These are phyloP conservation scores for Crucihimalaya himalaica DNA, from an alignment of 345 rosid genomes.

Conservation along the genomic window DNA sequence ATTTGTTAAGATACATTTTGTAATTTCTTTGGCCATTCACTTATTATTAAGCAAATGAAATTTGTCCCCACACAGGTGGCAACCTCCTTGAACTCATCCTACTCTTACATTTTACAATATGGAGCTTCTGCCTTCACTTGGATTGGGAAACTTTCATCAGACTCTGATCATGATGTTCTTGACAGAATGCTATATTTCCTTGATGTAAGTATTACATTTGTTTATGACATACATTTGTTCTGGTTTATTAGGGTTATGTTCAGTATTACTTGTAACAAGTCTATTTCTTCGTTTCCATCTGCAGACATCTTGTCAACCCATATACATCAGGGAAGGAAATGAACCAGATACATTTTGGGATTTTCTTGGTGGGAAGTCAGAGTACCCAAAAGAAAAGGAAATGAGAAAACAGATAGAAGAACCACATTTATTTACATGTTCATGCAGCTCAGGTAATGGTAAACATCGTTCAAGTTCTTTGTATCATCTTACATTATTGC, in stretches of 20 bases:
- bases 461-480: slow-evolving; percentile 31
- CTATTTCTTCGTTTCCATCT: slow-evolving; percentile 27
- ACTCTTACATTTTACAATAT: slow-evolving; percentile 71
- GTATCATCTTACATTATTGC: slow-evolving; percentile 41
- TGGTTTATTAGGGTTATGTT: neutral
- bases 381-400: slow-evolving; percentile 68
- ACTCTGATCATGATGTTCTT: slow-evolving; percentile 65
- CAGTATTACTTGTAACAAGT: neutral
- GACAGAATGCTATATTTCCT: slow-evolving; percentile 74
- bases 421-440: slow-evolving; percentile 59
- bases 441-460: slow-evolving; percentile 54
- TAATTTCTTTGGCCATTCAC: slow-evolving; percentile 10
- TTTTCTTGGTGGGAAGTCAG: slow-evolving; percentile 76
- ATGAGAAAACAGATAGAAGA: slow-evolving; percentile 55
- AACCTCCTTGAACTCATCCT: slow-evolving; percentile 71
- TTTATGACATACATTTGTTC: neutral
- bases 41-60: slow-evolving; percentile 21
- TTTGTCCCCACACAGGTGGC: slow-evolving; percentile 51
- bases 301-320: slow-evolving; percentile 76
- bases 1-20: neutral
- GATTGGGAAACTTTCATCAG: slow-evolving; percentile 75
- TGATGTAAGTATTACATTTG: slow-evolving; percentile 51
- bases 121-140: slow-evolving; percentile 66
- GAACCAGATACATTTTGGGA: slow-evolving; percentile 85
- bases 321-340: slow-evolving; percentile 73